Base-by-base conservation (phyloP, 495 filamentous ascomycete species). In the Mycothermus thermophilus region DNA sequence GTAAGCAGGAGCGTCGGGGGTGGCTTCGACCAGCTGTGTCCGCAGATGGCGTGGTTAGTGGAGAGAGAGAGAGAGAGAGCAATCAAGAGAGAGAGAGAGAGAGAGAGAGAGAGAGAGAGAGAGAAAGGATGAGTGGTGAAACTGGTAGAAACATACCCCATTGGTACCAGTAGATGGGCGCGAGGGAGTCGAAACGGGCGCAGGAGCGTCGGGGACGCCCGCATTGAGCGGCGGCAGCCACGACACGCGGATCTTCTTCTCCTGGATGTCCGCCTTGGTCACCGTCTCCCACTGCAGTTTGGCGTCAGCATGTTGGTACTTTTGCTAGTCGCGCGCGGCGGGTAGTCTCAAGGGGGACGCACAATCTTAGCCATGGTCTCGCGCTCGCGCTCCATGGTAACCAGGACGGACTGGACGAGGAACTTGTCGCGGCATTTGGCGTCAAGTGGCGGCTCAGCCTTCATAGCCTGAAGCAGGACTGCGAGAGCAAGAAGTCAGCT, bases 391-490 rank as follows among this genome's bases (percentile, higher is more conserved):
- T 93, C 86, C 38, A 71, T 70, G 4, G 79, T 77, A 44, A 97
- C 82, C 22, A 74, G 63, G 38, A 94, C 83, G 13, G 88, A 92
- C 62, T 97, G 90, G 23, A 97, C 92, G 31, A 97, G 72, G 57
- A 97, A 97, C 64, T 97, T 97, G 65, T 97, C 90, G 54, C 83
- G 77, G 67, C 88, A 96, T 51, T 83, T 83, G 25, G 77, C 79
- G 50, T 93, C 87, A 21, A 58, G 37, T 3, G 90, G 72, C 17
- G 88, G 90, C 50, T 95, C 85, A 49, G 86, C 77, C 63, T 93
- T 94, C 92, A 96, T 93, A 14, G 87, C 84, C 63, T 97, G 90
- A 17, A 97, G 73, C 24, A 96, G 72, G 13, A 97, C 90, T 94
- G 51, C 32, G 28, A 27, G 30, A 38, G 38, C n/a, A n/a, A n/a